Conservation (phyloP, 345 rosid species). For the Triadica sebifera region DNA sequence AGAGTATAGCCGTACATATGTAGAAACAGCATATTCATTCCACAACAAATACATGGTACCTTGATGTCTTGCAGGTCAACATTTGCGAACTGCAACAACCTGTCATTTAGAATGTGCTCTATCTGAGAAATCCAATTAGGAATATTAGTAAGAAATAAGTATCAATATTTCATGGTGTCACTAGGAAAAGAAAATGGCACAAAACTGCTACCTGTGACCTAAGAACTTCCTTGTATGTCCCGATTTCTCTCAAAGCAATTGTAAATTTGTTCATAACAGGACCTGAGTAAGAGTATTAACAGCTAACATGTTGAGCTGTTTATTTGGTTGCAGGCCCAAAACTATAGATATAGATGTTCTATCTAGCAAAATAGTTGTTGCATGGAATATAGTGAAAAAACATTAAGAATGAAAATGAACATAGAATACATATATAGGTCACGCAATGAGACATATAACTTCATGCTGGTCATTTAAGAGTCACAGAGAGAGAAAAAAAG, state of each 20-base stretch:
- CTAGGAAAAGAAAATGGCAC: not conserved
- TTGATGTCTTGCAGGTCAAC: conserved; percentile 61
- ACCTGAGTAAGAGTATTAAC: conserved; percentile 35
- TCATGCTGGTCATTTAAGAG: conserved; percentile 9
- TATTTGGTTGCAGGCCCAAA: not conserved
- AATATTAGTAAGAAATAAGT: conserved; percentile 10
- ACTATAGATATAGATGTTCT: not conserved
- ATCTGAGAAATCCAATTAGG: conserved; percentile 41
- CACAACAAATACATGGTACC: conserved; percentile 35
- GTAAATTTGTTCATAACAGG: conserved; percentile 73
- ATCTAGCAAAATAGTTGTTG: not conserved
- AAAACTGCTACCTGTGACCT: conserved; percentile 60
- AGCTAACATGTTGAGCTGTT: conserved; percentile 12
- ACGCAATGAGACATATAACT: not conserved
- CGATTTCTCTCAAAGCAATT: conserved; percentile 67
- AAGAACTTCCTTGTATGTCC: conserved; percentile 74
- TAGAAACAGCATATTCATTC: conserved; percentile 6
- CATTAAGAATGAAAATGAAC: not conserved
- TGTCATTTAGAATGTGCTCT: conserved; percentile 61
- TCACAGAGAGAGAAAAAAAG: not conserved
- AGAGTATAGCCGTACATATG: not conserved
- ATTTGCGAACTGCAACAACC: conserved; percentile 49
- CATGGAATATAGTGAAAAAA: not conserved
- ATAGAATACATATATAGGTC: not conserved
- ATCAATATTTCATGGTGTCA: not conserved